phyloP scores from a whole-genome alignment of 306 rosid species.

The Ormosia semicastrata region DNA sequence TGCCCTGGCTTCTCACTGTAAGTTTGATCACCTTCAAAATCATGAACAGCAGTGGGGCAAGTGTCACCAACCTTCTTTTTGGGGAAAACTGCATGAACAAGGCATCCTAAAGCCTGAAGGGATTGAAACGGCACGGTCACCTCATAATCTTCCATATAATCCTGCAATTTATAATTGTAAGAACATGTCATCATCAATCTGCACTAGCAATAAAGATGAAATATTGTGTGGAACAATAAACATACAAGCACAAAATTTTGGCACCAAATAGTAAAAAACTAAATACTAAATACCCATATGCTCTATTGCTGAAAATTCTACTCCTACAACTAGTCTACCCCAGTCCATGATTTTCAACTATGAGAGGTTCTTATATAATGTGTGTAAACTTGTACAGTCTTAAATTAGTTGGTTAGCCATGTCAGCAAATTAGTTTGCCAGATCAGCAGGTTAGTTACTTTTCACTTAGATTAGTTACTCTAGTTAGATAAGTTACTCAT shows the following conservation, averaged over 20 bases:
- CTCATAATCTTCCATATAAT: conserved; percentile 81
- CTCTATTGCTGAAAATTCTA: neutral
- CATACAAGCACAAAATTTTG: neutral
- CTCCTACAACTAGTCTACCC: neutral
- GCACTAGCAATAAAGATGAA: neutral
- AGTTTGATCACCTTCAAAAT: conserved; percentile 76
- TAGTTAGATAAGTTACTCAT: no score
- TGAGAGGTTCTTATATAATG: neutral
- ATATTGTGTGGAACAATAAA: neutral
- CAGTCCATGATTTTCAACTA: neutral
- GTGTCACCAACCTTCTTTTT: conserved; percentile 58
- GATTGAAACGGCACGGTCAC: conserved; percentile 61
- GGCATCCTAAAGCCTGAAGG: conserved; percentile 71
- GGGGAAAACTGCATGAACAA: conserved; percentile 70
- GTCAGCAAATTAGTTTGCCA: no score
- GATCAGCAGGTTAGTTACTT: no score
- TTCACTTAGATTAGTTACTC: no score
- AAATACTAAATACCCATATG: neutral
- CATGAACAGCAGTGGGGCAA: conserved; percentile 73
- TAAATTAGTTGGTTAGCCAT: no score
- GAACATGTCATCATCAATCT: neutral
- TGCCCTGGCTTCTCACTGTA: conserved; percentile 71
- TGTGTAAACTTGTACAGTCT: no score
- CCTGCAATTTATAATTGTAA: conserved; percentile 33
- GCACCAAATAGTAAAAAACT: neutral